Percentiles rank a stretch among this genome's conserved stretches.
Evolutionary conservation across 2,329 filamentous ascomycete species (phyloP).

Genomic region (Penicillium sclerotiorum): DNA sequence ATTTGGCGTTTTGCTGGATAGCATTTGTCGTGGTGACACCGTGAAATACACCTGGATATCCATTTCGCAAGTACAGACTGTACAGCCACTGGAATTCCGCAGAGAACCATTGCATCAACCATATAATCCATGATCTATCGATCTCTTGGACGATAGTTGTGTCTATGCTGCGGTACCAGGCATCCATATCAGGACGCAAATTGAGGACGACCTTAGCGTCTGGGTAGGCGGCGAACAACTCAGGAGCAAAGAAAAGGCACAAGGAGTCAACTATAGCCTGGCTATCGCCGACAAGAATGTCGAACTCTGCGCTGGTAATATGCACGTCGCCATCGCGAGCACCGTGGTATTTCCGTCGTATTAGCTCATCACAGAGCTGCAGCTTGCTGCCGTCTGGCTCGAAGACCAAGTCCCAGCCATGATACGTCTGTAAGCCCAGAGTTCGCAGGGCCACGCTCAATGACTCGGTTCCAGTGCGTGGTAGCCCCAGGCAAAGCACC

Average conservation of each 20-base stretch:
- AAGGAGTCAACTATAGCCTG: slow-evolving; percentile 1
- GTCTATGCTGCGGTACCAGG: slow-evolving; percentile 31
- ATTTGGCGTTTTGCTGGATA: neutral
- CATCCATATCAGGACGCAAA: neutral
- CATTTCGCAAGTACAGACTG: slow-evolving; percentile 8
- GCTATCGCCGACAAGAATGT: slow-evolving; percentile 2
- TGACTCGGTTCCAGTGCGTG: slow-evolving; percentile 28
- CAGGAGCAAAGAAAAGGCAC: neutral
- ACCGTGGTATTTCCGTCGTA: slow-evolving; percentile 15
- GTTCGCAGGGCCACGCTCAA: slow-evolving; percentile 22
- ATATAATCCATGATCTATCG: slow-evolving; percentile 9
- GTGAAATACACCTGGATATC: slow-evolving; percentile 14
- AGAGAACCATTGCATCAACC: slow-evolving; percentile 11
- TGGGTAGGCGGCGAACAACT: slow-evolving; percentile 3
- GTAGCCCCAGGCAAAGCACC: slow-evolving; percentile 27
- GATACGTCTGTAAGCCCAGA: slow-evolving; percentile 27
- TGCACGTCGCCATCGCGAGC: slow-evolving; percentile 13
- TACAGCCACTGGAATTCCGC: slow-evolving; percentile 15
- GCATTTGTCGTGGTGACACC: neutral
- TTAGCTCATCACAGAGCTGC: slow-evolving; percentile 10
- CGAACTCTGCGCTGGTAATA: slow-evolving; percentile 7
- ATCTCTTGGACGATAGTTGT: slow-evolving; percentile 12
- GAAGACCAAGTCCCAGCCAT: slow-evolving; percentile 16
- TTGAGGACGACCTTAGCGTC: slow-evolving; percentile 5
- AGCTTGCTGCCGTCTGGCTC: slow-evolving; percentile 12